These are phyloP conservation scores for Peniophora sp. DNA, from an alignment of 1,284 basidiomycete species.

Conservation along the genomic window DNA sequence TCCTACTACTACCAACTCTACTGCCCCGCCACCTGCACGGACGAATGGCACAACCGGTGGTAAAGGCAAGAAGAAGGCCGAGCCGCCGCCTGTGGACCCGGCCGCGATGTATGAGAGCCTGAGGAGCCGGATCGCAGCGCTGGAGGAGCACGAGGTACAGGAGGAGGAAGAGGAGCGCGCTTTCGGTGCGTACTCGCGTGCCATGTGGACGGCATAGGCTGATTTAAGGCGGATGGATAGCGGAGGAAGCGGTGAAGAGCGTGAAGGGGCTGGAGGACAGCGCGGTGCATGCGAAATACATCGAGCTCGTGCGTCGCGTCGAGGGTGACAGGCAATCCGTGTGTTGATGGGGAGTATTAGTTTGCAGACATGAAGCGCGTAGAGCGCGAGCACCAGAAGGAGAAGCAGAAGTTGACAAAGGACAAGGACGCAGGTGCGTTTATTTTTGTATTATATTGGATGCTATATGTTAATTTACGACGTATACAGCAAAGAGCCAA, in stretches of 20 bases:
- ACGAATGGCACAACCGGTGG: conserved; percentile 16
- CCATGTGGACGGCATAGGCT: too few species aligned
- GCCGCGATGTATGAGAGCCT: conserved; percentile 79
- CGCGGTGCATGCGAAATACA: conserved; percentile 73
- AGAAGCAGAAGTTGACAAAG: conserved; percentile 79
- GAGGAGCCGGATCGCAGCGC: conserved; percentile 75
- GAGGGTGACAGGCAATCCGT: neutral
- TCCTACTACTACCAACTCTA: conserved; percentile 29
- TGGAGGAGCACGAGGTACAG: conserved; percentile 76
- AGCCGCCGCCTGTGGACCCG: conserved; percentile 61
- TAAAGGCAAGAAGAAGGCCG: conserved; percentile 56
- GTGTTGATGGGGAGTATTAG: conserved; percentile 26
- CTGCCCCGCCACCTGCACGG: conserved; percentile 20
- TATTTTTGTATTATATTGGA: conserved; percentile 6
- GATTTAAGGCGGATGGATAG: too few species aligned
- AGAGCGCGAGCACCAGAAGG: conserved; percentile 79
- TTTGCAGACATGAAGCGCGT: conserved; percentile 77
- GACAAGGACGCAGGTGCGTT: conserved; percentile 76
- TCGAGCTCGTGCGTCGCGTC: conserved; percentile 58
- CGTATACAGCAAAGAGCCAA: conserved; percentile 61
- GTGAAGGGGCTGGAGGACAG: conserved; percentile 74
- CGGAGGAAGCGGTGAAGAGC: conserved; percentile 76
- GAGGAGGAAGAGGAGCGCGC: conserved; percentile 76
- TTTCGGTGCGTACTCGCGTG: conserved; percentile 63
- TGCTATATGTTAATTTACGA: conserved; percentile 8